Percentiles rank a stretch among this genome's conserved stretches.
Evolutionary conservation across 768 basidiomycete genomes (phyloP).

Genomic region (Candolleomyces aberdarensis): DNA sequence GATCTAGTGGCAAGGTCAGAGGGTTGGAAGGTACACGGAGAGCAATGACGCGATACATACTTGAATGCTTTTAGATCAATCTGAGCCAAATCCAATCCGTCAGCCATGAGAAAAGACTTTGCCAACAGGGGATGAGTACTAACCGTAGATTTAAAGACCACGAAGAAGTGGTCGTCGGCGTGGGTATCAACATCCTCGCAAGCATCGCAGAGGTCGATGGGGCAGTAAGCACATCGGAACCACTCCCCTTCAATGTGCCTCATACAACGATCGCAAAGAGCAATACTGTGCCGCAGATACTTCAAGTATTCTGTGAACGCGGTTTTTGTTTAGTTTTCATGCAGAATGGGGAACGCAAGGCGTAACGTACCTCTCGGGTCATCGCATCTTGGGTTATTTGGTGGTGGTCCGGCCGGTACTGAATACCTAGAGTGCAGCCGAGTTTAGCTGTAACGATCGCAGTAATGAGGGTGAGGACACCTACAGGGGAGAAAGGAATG

Average conservation of each 20-base stretch:
- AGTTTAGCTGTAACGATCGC: background rate
- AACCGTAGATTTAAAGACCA: constrained; percentile 84
- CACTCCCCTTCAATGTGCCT: constrained; percentile 80
- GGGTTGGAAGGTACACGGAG: too few relatives aligned
- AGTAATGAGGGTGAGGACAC: constrained; percentile 17
- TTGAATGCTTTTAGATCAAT: constrained; percentile 74
- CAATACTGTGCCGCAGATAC: constrained; percentile 56
- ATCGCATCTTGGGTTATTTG: constrained; percentile 30
- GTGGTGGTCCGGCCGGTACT: constrained; percentile 54
- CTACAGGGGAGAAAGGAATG: constrained; percentile 70
- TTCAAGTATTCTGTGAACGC: constrained; percentile 54
- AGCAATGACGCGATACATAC: constrained; percentile 35
- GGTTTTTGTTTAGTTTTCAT: background rate
- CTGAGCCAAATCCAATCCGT: constrained; percentile 27
- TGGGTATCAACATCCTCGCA: constrained; percentile 84
- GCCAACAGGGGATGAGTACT: constrained; percentile 17
- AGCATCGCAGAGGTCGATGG: constrained; percentile 79
- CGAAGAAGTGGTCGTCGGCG: constrained; percentile 76
- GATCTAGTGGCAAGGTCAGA: background rate
- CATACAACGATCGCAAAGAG: constrained; percentile 87
- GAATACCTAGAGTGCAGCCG: constrained; percentile 51
- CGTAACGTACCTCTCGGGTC: constrained; percentile 56
- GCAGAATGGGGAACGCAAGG: background rate
- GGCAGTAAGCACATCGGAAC: constrained; percentile 89
- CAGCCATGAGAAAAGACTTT: background rate